A percentile compares a stretch with the other conserved stretches of the same genome.
These are phyloP conservation scores for Hypsizygus ulmarius DNA, from an alignment of 1,284 basidiomycete species.

Conservation along the genomic window DNA sequence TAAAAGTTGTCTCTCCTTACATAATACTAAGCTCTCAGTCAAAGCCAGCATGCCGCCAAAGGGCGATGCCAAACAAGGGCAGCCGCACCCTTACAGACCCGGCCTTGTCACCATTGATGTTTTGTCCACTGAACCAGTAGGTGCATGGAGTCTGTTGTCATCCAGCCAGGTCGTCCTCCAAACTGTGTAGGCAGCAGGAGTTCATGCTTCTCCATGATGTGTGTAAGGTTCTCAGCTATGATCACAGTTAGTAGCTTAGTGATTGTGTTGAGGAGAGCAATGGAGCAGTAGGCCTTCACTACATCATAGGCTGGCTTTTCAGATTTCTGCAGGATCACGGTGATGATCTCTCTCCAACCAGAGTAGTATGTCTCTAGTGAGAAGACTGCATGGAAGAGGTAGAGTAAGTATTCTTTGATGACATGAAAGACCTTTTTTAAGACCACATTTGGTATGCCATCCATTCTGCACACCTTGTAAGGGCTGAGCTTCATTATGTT, in stretches of 20 bases:
- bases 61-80: too few relatives aligned
- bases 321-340: conserved; percentile 39
- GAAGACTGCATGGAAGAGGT: conserved; percentile 28
- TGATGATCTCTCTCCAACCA: conserved; percentile 14
- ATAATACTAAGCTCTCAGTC: too few relatives aligned
- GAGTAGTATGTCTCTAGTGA: not conserved
- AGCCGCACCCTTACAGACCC: conserved; percentile 2
- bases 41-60: too few relatives aligned
- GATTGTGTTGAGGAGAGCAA: conserved; percentile 36
- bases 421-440: conserved; percentile 24
- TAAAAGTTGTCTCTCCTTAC: too few relatives aligned
- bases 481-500: conserved; percentile 22
- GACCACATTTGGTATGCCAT: conserved; percentile 31
- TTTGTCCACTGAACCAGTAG: conserved; percentile 28
- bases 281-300: conserved; percentile 37
- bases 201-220: conserved; percentile 14
- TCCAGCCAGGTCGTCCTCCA: conserved; percentile 31
- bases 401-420: conserved; percentile 25
- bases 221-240: conserved; percentile 7
- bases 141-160: conserved; percentile 29
- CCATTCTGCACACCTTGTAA: conserved; percentile 23
- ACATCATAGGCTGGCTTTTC: conserved; percentile 33
- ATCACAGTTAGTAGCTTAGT: conserved; percentile 16
- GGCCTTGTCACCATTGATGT: conserved; percentile 27
- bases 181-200: conserved; percentile 31